phyloP scores from a whole-genome alignment of 208 protist genomes.

The Leishmania tarentolae region DNA sequence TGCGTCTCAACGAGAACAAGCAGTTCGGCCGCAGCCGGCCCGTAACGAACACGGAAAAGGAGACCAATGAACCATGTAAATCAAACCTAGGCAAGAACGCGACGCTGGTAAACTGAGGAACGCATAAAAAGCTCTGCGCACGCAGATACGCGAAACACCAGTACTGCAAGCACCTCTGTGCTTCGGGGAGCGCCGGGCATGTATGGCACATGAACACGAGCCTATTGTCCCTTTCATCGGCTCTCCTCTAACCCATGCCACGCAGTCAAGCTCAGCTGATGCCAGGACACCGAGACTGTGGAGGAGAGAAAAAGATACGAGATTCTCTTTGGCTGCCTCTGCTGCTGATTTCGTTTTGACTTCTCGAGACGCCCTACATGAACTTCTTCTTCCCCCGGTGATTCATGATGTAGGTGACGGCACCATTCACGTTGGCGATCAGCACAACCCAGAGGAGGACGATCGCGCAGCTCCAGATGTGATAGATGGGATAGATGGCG shows the following conservation, averaged over 20 bases:
- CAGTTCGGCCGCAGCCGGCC: background rate
- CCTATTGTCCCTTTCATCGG: background rate
- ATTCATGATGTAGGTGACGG: conserved; percentile 22
- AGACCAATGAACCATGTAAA: background rate
- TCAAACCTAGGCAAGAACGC: background rate
- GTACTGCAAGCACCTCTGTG: background rate
- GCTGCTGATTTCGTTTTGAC: background rate
- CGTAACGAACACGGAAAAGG: background rate
- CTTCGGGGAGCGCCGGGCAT: background rate
- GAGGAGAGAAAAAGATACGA: background rate
- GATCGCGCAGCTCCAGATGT: conserved; percentile 31
- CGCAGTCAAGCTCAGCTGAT: background rate
- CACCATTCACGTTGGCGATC: conserved; percentile 30
- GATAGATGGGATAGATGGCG: conserved; percentile 66
- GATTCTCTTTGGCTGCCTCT: background rate
- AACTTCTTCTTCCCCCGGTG: conserved; percentile 19
- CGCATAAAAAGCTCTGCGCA: background rate
- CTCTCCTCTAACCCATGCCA: background rate
- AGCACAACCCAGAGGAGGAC: conserved; percentile 27
- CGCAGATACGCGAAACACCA: background rate
- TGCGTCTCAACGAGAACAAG: background rate
- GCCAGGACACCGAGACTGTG: background rate
- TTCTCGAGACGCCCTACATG: background rate
- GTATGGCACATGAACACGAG: background rate
- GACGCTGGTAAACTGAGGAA: background rate